Base-by-base conservation (phyloP, 495 filamentous ascomycete genomes). In the Penicillium subrubescens region DNA sequence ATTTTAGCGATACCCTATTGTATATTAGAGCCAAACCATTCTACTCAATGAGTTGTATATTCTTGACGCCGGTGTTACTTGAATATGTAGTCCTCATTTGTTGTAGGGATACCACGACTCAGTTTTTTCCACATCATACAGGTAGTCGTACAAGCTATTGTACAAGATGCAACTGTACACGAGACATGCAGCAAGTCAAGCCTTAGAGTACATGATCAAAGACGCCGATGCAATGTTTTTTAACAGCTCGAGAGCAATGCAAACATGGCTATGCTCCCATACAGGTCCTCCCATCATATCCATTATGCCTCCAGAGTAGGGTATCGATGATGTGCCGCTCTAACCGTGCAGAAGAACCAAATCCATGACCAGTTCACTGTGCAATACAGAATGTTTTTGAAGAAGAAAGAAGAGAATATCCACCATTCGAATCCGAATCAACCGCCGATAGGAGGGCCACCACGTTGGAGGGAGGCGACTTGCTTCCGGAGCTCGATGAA, bases 401-500 rank as follows among this genome's bases (percentile, higher is more conserved):
- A 43, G 51, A 63, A 71, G 61, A 17, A 62, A 50, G 56, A 60
- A 58, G 57, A 11, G 25, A 31, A 63, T 55, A 25, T 59, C 50
- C 64, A 55, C 33, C 19, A 58, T 50, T 14, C 46, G 12, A 21
- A 29, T 29, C 48, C 25, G 46, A 41, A 60, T 81, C 71, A 83
- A 57, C 81, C 80, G 35, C 82, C 82, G 23, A 81, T 72, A 23
- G 77, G 74, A 66, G 69, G 74, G 6, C 69, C 77, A 39, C 74
- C 69, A 54, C 81, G 76, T 51, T 78, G 81, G 43, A 84, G 59
- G 11, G 73, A 54, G 11, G 81, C 75, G 5, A 85, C 67, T 60
- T 84, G 82, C 67, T 84, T 85, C 7, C 82, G 77, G 19, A 86
- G 77, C 62, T 85, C 83, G 57, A 82, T 66, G 61, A 82, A 84